A percentile compares a stretch with the other conserved stretches of the same genome.
Evolutionary conservation across 2,329 filamentous ascomycete species (phyloP).

Genomic region (Sporothrix dimorphospora): DNA sequence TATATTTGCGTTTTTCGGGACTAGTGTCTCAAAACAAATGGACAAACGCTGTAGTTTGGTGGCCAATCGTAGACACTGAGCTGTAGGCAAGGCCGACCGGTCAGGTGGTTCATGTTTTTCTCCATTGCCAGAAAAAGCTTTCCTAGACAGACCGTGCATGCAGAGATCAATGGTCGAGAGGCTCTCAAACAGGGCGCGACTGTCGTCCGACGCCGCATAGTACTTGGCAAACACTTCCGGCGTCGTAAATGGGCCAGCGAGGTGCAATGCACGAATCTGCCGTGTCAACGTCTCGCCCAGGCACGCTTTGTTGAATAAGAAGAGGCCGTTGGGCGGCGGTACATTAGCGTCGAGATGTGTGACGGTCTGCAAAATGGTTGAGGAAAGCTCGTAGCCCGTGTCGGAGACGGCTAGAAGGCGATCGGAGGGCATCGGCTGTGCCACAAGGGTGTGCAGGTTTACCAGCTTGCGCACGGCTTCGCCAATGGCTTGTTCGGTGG

Average conservation of each 20-base stretch:
- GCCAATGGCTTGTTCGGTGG: neutral
- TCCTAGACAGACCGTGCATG: neutral
- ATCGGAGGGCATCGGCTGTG: neutral
- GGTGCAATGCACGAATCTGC: neutral
- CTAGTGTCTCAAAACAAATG: neutral
- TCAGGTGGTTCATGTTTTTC: no score
- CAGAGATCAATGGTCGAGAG: neutral
- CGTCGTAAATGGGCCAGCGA: neutral
- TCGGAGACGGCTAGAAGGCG: neutral
- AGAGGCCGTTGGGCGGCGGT: neutral
- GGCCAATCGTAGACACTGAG: neutral
- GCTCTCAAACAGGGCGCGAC: neutral
- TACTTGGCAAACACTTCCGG: neutral
- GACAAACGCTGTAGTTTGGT: neutral
- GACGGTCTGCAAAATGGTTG: neutral
- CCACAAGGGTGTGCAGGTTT: slow-evolving; percentile 6
- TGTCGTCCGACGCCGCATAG: neutral
- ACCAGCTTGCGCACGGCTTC: slow-evolving; percentile 7
- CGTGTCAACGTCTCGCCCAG: neutral
- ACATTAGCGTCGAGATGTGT: neutral
- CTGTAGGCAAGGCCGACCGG: neutral
- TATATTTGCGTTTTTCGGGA: neutral
- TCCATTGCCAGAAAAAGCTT: no score
- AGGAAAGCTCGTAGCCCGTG: neutral
- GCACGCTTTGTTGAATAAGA: neutral